These are phyloP conservation scores for Nicotiana obtusifolia DNA, from an alignment of 257 asterid species.

Conservation along the genomic window DNA sequence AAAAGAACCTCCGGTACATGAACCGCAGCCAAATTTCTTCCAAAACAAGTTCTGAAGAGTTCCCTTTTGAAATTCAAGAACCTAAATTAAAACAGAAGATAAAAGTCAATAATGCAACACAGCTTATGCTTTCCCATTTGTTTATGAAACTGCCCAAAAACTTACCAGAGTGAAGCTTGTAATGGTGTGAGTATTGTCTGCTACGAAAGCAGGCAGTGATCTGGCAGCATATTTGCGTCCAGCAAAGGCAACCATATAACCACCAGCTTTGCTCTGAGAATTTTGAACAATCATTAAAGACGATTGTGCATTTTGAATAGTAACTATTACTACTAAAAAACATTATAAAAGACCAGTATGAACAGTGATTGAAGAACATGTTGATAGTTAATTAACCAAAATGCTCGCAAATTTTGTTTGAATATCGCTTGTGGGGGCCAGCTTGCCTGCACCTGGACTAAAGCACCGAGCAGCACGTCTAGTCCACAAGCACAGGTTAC, in stretches of 20 bases:
- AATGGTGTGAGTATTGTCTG: slow-evolving; percentile 48
- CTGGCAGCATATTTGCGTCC: slow-evolving; percentile 84
- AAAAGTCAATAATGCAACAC: neutral
- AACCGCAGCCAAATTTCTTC: slow-evolving; percentile 73
- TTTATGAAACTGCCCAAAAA: too few species aligned
- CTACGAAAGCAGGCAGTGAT: slow-evolving; percentile 68
- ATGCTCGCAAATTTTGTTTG: neutral
- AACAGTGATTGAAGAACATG: neutral
- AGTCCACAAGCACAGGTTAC: neutral
- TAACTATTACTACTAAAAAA: neutral
- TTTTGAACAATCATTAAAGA: neutral
- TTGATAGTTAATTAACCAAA: neutral
- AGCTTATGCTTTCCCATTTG: neutral
- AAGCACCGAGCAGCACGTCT: neutral
- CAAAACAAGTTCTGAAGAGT: slow-evolving; percentile 68
- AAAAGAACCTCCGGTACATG: slow-evolving; percentile 47
- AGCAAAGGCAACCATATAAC: slow-evolving; percentile 91
- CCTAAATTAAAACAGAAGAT: slow-evolving; percentile 25
- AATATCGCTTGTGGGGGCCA: neutral
- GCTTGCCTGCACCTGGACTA: neutral
- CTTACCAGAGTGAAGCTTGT: slow-evolving; percentile 88
- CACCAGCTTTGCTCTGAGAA: slow-evolving; percentile 49
- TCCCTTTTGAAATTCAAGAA: slow-evolving; percentile 85
- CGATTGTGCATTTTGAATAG: neutral
- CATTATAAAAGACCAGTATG: neutral